Conservation (phyloP, 2,329 filamentous ascomycete species). For the Colletotrichum gloeosporioides region DNA sequence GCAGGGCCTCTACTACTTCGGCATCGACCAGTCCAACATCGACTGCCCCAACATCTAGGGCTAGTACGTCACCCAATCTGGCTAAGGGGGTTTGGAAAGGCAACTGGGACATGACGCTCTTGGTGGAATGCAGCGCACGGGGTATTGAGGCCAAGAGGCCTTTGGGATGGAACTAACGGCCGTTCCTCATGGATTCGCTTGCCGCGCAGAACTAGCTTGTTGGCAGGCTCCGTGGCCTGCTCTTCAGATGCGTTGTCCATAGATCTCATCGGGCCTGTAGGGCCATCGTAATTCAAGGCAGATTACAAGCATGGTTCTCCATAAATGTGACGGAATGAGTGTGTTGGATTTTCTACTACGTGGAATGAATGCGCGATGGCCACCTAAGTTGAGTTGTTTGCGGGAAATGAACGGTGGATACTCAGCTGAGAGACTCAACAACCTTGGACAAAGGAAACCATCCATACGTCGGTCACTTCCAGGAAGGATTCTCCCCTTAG, state of each 20-base stretch:
- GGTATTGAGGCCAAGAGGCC: background rate
- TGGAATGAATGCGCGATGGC: background rate
- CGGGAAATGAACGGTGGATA: background rate
- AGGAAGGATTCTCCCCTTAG: background rate
- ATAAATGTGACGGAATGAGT: background rate
- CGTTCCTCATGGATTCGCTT: background rate
- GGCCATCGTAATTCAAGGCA: background rate
- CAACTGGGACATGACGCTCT: background rate
- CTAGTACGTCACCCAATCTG: background rate
- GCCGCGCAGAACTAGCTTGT: background rate
- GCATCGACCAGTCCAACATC: background rate
- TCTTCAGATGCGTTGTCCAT: background rate
- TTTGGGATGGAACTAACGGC: background rate
- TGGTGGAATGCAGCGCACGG: background rate
- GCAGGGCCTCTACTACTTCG: background rate
- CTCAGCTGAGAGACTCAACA: background rate
- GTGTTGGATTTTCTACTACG: background rate
- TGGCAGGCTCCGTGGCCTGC: rapidly evolving
- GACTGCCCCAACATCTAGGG: background rate
- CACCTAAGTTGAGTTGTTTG: background rate
- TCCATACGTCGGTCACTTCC: background rate
- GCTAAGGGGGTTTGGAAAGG: background rate
- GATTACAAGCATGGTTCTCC: background rate
- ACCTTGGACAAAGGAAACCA: background rate
- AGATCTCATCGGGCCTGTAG: background rate